phyloP scores from a whole-genome alignment of 83 land plant species.

The Thuja plicata region DNA sequence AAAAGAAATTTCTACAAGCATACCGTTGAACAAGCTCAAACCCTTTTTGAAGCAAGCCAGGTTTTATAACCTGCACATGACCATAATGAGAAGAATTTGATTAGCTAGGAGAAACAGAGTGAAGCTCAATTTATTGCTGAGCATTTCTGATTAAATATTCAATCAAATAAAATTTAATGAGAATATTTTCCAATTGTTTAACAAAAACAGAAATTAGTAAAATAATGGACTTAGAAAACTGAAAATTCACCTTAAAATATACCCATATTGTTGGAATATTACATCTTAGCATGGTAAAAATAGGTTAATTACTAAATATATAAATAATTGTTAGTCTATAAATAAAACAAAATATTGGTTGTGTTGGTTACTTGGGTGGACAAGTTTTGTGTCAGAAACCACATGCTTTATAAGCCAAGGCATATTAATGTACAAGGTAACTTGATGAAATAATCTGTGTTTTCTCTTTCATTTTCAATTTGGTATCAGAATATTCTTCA shows the following conservation, averaged over 20 bases:
- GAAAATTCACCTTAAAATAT: background rate
- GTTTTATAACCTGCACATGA: constrained; percentile 70
- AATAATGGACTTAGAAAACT: background rate
- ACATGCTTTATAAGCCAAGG: too few species aligned
- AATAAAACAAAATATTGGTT: too few species aligned
- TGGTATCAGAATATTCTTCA: too few species aligned
- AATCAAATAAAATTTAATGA: background rate
- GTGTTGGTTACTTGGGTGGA: too few species aligned
- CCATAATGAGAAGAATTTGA: background rate
- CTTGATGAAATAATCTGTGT: too few species aligned
- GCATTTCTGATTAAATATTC: background rate
- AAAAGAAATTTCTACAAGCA: background rate
- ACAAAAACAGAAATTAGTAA: background rate
- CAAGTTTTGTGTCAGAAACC: too few species aligned
- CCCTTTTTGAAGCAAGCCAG: constrained; percentile 70
- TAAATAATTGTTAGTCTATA: too few species aligned
- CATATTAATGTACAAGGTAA: too few species aligned
- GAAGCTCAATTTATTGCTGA: background rate
- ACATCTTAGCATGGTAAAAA: too few species aligned
- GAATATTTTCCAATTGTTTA: background rate
- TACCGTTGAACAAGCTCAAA: constrained; percentile 89
- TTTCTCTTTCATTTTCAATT: too few species aligned
- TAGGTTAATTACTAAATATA: too few species aligned
- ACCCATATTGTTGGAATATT: background rate
- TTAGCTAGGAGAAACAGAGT: background rate